Evolutionary conservation across 2,329 filamentous ascomycete species (phyloP), one percentile per base, ranked within the genome.

Genomic region (Apiospora pterosperma): DNA sequence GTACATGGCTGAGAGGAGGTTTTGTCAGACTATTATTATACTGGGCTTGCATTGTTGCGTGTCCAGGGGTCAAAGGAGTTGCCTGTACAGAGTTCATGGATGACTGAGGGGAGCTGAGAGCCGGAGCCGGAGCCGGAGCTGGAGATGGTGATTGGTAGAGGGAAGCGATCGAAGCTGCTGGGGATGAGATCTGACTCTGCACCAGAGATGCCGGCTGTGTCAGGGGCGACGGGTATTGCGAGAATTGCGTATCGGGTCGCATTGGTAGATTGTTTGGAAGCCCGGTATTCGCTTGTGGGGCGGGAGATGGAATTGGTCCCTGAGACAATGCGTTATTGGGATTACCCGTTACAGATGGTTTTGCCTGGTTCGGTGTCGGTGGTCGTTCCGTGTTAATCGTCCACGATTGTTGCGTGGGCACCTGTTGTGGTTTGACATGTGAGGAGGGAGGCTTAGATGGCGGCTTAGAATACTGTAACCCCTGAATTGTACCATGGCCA

Each of bases 171-270:
- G 73, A 75, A 25, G 64, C 67, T 11, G 69, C 62, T 2, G 73
- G 73, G 1, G 72, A 75, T 25, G 74, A 74, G 11, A 75, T 69
- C 59, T 74, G 72, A 55, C 74, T 75, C 36, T 71, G 71, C 14
- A 68, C 55, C n/a, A 70, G 68, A 12, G 73, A 74, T 7, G 73
- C 68, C 31, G 69, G 36, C 25, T 71, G 66, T 6, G 64, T 59
- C 11, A 62, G 38, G 36, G 73, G 69, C 31, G 71, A 68, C 19
- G 67, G 38, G 12, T 67, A 55, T 23, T 72, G 68, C 8, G 48
- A 31, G 16, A 31, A 55, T 55, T 34, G 16, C 8, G 44, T 34
- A 10, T 28, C 25, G 12, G 48, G 48, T 21, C 48, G 28, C 16
- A 31, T 34, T 34, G 48, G 19, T 5, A 31, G 3, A 4, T 34